Evolutionary conservation across 495 filamentous ascomycete species (phyloP).

Genomic region (Cercophora sp.): DNA sequence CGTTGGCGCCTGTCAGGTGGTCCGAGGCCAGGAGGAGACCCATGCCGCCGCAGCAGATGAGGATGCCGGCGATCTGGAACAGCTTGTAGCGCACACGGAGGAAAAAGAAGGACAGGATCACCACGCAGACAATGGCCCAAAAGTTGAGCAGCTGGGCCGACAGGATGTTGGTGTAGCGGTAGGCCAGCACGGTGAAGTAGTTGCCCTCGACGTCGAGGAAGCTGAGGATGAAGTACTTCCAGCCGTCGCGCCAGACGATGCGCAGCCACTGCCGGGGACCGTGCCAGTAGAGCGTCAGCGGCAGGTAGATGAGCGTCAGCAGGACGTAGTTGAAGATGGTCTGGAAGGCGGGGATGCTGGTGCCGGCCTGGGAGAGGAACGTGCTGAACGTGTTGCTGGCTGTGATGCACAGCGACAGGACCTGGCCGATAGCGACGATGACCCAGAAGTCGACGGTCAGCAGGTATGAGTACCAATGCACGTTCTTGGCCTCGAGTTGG

Average conservation of each 20-base stretch:
- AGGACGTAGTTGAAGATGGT: slow-evolving; percentile 90
- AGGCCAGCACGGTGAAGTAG: slow-evolving; percentile 94
- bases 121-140: slow-evolving; percentile 95
- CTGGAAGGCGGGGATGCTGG: slow-evolving; percentile 94
- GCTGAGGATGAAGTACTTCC: slow-evolving; percentile 90
- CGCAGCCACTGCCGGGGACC: slow-evolving; percentile 66
- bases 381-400: slow-evolving; percentile 82
- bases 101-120: slow-evolving; percentile 75
- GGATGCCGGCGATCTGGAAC: slow-evolving; percentile 78
- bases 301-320: slow-evolving; percentile 77
- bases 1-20: slow-evolving; percentile 69
- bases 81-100: slow-evolving; percentile 83
- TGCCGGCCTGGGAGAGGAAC: slow-evolving; percentile 63
- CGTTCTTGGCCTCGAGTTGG: slow-evolving; percentile 43
- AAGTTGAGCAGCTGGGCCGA: slow-evolving; percentile 96
- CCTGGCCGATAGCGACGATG: slow-evolving; percentile 76
- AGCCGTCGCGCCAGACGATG: slow-evolving; percentile 66
- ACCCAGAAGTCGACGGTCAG: slow-evolving; percentile 83
- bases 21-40: slow-evolving; percentile 84
- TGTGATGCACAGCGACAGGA: slow-evolving; percentile 83
- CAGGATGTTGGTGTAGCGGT: slow-evolving; percentile 85
- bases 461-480: slow-evolving; percentile 74
- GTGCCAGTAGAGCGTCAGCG: slow-evolving; percentile 76
- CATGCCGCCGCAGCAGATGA: slow-evolving; percentile 90
- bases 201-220: slow-evolving; percentile 96